Evolutionary conservation across 495 filamentous ascomycete species (phyloP).

Genomic region (Hypoxylon fuscum): DNA sequence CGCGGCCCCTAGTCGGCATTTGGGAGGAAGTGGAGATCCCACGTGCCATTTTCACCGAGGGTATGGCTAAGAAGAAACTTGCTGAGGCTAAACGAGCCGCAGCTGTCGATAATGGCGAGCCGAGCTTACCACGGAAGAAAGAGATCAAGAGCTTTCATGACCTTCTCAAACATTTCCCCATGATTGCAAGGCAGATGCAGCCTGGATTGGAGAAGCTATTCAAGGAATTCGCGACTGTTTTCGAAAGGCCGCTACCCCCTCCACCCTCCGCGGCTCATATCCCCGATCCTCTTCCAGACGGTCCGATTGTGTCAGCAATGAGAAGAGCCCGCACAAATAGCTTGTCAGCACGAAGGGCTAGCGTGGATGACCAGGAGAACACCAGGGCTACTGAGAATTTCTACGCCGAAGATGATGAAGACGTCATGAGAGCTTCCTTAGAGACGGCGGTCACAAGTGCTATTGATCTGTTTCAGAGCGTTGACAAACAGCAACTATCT

Average conservation of each 20-base stretch:
- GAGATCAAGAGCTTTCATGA: slow-evolving; percentile 91
- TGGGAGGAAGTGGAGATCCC: slow-evolving; percentile 77
- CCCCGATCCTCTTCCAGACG: slow-evolving; percentile 60
- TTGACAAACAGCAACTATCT: slow-evolving; percentile 95
- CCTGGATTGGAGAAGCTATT: slow-evolving; percentile 90
- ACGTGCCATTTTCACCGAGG: slow-evolving; percentile 65
- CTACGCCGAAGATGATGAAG: slow-evolving; percentile 83
- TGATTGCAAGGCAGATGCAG: slow-evolving; percentile 98
- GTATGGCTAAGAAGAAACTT: slow-evolving; percentile 41
- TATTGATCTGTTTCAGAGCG: slow-evolving; percentile 93
- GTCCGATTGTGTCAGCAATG: slow-evolving; percentile 59
- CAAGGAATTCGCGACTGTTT: slow-evolving; percentile 83
- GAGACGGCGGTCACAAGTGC: slow-evolving; percentile 93
- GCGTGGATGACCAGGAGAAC: slow-evolving; percentile 35
- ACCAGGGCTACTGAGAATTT: slow-evolving; percentile 46
- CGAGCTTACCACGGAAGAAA: slow-evolving; percentile 73
- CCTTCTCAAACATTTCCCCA: slow-evolving; percentile 89
- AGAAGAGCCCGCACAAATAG: slow-evolving; percentile 60
- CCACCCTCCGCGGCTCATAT: slow-evolving; percentile 70
- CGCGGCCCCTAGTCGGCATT: slow-evolving; percentile 85
- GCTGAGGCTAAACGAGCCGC: slow-evolving; percentile 46
- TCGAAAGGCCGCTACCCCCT: slow-evolving; percentile 84
- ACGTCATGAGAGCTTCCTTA: slow-evolving; percentile 81
- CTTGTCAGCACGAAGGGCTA: slow-evolving; percentile 41
- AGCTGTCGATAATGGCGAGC: slow-evolving; percentile 45